Conservation (phyloP, 306 rosid genomes). For the Herpetospermum pedunculosum region DNA sequence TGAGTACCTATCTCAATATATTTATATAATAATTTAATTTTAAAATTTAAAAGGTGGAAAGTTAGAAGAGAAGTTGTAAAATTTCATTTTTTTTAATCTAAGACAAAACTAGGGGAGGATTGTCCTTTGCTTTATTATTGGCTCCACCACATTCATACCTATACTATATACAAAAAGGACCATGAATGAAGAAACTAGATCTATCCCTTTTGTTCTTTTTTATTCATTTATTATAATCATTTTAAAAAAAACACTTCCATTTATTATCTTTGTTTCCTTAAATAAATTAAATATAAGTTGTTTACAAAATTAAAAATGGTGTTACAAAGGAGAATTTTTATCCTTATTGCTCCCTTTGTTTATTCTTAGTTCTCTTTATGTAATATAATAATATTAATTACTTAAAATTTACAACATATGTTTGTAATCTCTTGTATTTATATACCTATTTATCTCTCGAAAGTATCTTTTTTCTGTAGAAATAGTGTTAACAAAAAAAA, state of each 20-base stretch:
- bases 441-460: too few relatives aligned
- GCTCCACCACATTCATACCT: background rate
- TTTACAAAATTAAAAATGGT: too few relatives aligned
- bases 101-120: background rate
- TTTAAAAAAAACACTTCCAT: background rate
- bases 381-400: too few relatives aligned
- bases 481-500: too few relatives aligned
- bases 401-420: background rate
- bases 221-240: background rate
- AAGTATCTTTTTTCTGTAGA: too few relatives aligned
- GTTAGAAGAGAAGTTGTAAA: too few relatives aligned
- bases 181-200: background rate
- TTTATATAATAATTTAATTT: too few relatives aligned
- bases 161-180: background rate
- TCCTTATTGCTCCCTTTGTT: background rate
- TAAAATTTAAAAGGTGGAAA: too few relatives aligned
- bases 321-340: background rate
- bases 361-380: too few relatives aligned
- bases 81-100: background rate
- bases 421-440: too few relatives aligned
- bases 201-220: background rate
- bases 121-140: background rate
- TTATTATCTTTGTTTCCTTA: background rate
- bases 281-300: too few relatives aligned
- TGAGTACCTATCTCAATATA: too few relatives aligned